These are phyloP conservation scores for Erysimum cheiranthoides DNA, from an alignment of 345 rosid genomes.

Conservation along the genomic window DNA sequence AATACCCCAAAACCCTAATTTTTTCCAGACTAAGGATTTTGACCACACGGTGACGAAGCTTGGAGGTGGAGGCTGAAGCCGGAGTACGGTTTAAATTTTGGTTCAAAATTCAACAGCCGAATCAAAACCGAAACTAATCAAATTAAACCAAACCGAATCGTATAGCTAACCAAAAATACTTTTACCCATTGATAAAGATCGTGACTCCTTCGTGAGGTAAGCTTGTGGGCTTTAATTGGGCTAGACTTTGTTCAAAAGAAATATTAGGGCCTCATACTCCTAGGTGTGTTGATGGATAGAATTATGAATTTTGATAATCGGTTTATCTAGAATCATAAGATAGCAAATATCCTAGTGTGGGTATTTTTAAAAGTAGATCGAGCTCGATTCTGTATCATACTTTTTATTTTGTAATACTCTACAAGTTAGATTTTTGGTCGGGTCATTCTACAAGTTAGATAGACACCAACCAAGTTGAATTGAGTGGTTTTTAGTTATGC, in stretches of 20 bases:
- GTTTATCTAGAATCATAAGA: too few relatives aligned
- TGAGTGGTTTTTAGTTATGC: background rate
- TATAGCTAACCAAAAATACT: background rate
- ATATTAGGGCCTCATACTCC: background rate
- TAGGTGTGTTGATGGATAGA: background rate
- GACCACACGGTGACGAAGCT: conserved; percentile 24
- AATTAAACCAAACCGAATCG: background rate
- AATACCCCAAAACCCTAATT: conserved; percentile 40
- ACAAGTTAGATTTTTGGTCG: background rate
- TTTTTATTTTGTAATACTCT: background rate
- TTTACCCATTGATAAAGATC: background rate
- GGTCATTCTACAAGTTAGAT: background rate
- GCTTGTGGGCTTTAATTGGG: conserved; percentile 2
- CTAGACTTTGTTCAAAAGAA: background rate
- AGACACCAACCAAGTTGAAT: background rate
- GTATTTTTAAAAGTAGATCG: too few relatives aligned
- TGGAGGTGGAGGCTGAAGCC: conserved; percentile 31
- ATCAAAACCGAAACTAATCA: background rate
- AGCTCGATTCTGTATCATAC: too few relatives aligned
- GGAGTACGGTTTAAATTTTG: conserved; percentile 24
- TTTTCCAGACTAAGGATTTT: conserved; percentile 2
- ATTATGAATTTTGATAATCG: background rate
- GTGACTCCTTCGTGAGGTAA: background rate
- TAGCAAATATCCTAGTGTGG: too few relatives aligned
- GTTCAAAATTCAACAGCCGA: background rate